Base-by-base conservation (phyloP, 2,329 filamentous ascomycete species). In the Nannizzia gypsea region DNA sequence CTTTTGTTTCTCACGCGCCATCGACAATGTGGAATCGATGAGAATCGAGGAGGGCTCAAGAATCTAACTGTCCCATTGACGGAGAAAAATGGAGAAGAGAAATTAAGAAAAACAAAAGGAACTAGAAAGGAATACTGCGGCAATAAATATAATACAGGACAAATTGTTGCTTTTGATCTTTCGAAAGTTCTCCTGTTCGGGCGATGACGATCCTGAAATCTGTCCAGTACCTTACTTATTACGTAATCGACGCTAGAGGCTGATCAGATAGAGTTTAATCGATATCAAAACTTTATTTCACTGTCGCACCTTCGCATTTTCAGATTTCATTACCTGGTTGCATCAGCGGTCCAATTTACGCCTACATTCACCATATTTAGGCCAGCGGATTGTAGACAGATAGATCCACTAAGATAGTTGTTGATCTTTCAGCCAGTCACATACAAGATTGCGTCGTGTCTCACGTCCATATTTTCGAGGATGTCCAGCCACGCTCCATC, bases 1-100 rank as follows among this genome's bases (percentile, higher is more conserved):
- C 42, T 81, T 76, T 73, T 88, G 85, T 74, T 90, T 90, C 59
- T 80, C 81, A 67, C 87, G 83, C 62, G 86, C 87, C 87, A 90
- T 90, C 24, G 34, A 22, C 6, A 9, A 40, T 38, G 3, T 52
- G 4, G 6, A 36, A 44, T 17, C 24, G 50, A 38, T 58, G 3
- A 22, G 15, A 31, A n/a, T n/a, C n/a, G n/a, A n/a, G n/a, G n/a
- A 22, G n/a, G n/a, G 15, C 38, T 56, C 20, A 38, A 28, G 31
- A 42, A 31, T 56, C 54, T 42, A 38, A 26, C 38, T n/a, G 20
- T 40, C 31, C 54, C 31, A 42, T 42, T 56, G 20, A 28, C 54
- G 8, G 26, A 22, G 34, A 38, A 17, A n/a, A 6, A 55, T 13
- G 52, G n/a, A 34, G 8, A 55, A 34, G 24, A 15, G n/a, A n/a